A percentile compares a stretch with the other conserved stretches of the same genome.
These are phyloP conservation scores for Candida sojae DNA, from an alignment of 1,139 yeast genomes.

Conservation along the genomic window DNA sequence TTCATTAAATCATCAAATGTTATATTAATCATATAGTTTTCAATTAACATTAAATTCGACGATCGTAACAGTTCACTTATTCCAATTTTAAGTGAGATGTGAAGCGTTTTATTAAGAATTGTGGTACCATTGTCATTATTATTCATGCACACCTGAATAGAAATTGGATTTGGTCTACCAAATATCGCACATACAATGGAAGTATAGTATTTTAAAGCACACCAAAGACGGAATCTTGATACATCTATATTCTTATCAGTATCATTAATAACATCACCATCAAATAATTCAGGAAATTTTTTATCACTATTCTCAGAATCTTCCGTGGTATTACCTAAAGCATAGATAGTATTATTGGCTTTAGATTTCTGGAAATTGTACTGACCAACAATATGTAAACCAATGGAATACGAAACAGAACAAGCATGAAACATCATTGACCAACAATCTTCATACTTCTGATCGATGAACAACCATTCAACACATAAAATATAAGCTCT, in stretches of 20 bases:
- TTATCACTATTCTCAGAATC: constrained; percentile 13
- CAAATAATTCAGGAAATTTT: constrained; percentile 2
- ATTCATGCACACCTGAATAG: constrained; percentile 47
- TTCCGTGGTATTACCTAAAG: constrained; percentile 12
- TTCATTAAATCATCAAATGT: constrained; percentile 38
- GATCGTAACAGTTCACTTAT: constrained; percentile 50
- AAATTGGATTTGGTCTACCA: constrained; percentile 59
- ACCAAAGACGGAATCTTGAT: constrained; percentile 48
- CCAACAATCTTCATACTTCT: constrained; percentile 52
- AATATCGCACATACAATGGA: constrained; percentile 54
- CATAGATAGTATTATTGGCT: constrained; percentile 15
- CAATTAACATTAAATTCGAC: constrained; percentile 54
- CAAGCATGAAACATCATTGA: constrained; percentile 51
- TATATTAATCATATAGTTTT: constrained; percentile 51
- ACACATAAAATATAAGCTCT: constrained; percentile 53
- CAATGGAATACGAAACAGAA: constrained; percentile 52
- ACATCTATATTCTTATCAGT: constrained; percentile 34
- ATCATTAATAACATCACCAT: constrained; percentile 10
- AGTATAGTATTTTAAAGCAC: constrained; percentile 47
- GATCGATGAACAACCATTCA: constrained; percentile 51
- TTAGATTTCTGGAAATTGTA: constrained; percentile 18
- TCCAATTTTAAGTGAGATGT: constrained; percentile 42
- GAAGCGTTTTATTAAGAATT: constrained; percentile 25
- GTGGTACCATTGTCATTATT: constrained; percentile 16
- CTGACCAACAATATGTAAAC: constrained; percentile 49